Evolutionary conservation across 768 basidiomycete species (phyloP).

Genomic region (Hericium rajendrae): DNA sequence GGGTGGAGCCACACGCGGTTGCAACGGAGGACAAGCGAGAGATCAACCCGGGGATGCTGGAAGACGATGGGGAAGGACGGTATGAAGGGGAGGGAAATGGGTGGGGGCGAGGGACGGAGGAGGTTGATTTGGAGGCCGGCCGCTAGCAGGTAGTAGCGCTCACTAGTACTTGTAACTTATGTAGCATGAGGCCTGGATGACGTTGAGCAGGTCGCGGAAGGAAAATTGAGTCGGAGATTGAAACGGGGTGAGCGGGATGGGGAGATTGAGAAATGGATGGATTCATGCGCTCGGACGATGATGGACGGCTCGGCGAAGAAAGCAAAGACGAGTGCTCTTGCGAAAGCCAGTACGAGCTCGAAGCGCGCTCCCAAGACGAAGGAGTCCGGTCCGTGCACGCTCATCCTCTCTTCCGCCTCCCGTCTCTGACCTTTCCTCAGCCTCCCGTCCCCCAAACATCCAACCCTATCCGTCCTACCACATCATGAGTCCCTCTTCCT

Average conservation of each 20-base stretch:
- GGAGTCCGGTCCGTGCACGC: too few relatives aligned
- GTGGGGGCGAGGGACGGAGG: not conserved
- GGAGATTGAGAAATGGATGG: too few relatives aligned
- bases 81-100: not conserved
- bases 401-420: not conserved
- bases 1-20: constrained; percentile 54
- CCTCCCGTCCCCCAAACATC: constrained; percentile 28
- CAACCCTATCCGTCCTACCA: constrained; percentile 47
- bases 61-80: constrained; percentile 8
- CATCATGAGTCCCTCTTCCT: constrained; percentile 61
- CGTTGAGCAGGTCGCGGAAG: too few relatives aligned
- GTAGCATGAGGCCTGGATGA: too few relatives aligned
- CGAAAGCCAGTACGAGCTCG: too few relatives aligned
- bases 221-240: too few relatives aligned
- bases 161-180: not conserved
- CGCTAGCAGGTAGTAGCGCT: constrained; percentile 6
- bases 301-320: too few relatives aligned
- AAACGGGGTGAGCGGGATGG: too few relatives aligned
- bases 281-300: too few relatives aligned
- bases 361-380: too few relatives aligned
- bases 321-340: too few relatives aligned
- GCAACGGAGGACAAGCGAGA: constrained; percentile 65
- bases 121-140: constrained; percentile 9
- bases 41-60: constrained; percentile 58
- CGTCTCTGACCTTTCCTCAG: constrained; percentile 12